phyloP scores from a whole-genome alignment of 1,284 basidiomycete genomes.

The Rhodotorula sp. region DNA sequence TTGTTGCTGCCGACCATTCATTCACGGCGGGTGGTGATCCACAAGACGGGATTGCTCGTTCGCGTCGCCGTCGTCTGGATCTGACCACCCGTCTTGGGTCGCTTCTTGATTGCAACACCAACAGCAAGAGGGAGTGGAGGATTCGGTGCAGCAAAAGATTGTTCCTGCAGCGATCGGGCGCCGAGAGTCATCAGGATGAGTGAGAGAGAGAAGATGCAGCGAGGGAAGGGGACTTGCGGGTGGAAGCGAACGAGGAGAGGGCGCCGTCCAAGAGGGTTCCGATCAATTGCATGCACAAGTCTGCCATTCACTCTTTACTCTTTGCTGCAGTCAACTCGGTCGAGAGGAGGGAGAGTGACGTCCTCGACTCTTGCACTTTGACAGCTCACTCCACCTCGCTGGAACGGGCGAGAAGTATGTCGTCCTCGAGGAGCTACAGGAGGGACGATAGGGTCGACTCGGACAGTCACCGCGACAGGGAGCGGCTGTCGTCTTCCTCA shows the following conservation, averaged over 20 bases:
- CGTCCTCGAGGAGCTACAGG: conserved; percentile 2
- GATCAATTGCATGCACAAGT: neutral
- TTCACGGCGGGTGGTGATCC: no score
- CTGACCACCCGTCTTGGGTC: neutral
- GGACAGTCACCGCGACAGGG: conserved; percentile 6
- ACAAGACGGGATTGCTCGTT: no score
- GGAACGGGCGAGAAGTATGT: neutral
- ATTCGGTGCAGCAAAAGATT: neutral
- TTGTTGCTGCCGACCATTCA: no score
- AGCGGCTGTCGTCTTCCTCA: neutral
- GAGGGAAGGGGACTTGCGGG: neutral
- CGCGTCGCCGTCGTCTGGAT: neutral
- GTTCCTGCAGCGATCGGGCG: neutral
- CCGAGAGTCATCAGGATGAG: no score
- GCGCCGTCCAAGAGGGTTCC: conserved; percentile 10
- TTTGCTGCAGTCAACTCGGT: neutral
- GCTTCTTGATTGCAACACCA: conserved; percentile 9
- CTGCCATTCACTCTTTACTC: neutral
- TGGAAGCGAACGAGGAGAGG: conserved; percentile 1
- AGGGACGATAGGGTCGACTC: conserved; percentile 11
- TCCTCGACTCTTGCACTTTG: neutral
- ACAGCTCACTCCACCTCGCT: no score
- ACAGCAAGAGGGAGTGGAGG: neutral
- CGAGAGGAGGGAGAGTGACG: neutral
- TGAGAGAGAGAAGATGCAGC: neutral